Base-by-base conservation (phyloP, 2,329 filamentous ascomycete species). In the Xylaria hypoxylon region DNA sequence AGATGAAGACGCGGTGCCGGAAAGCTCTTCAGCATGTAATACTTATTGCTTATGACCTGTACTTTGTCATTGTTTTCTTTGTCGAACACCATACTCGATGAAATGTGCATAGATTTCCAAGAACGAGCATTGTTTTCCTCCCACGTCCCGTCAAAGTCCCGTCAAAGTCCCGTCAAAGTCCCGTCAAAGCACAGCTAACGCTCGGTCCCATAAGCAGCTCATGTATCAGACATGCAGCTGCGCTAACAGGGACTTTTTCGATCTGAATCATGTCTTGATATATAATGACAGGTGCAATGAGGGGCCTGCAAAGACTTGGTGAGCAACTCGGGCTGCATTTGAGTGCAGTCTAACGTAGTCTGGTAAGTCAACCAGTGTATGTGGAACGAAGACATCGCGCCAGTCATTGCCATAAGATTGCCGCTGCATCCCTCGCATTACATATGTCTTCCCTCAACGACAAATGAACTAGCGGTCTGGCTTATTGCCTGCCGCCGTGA, bases 11-110 rank as follows among this genome's bases (percentile, higher is more conserved):
- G 76, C 73, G 73, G 72, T 72, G 73, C 72, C 69, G 70, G 74
- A 73, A 73, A 77, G 74, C 77, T 79, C 76, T 79, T 81, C 75
- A 80, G 79, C 79, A 82, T 84, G 81, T 84, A 84, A 82, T 84
- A 83, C 78, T 78, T 80, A 75, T 77, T 77, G 77, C 77, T 77
- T 77, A 75, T 74, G 74, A 75, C 72, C 59, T 77, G 77, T 79
- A 79, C 72, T 76, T 74, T 77, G 73, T 71, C 72, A 69, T 73
- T 65, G 59, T 66, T 74, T 76, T 72, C 60, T 74, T 76, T 73
- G 71, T 74, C 69, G 63, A 71, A 70, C 65, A 72, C 68, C 62
- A 62, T 70, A 73, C 68, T 70, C 68, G 71, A 76, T 74, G 73
- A 69, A 74, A 73, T 74, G 73, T 70, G 70, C 70, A 74, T 69